Percentiles rank a stretch among this genome's conserved stretches.
Evolutionary conservation across 2,329 filamentous ascomycete genomes (phyloP).

Genomic region (Lizonia empirigonia): DNA sequence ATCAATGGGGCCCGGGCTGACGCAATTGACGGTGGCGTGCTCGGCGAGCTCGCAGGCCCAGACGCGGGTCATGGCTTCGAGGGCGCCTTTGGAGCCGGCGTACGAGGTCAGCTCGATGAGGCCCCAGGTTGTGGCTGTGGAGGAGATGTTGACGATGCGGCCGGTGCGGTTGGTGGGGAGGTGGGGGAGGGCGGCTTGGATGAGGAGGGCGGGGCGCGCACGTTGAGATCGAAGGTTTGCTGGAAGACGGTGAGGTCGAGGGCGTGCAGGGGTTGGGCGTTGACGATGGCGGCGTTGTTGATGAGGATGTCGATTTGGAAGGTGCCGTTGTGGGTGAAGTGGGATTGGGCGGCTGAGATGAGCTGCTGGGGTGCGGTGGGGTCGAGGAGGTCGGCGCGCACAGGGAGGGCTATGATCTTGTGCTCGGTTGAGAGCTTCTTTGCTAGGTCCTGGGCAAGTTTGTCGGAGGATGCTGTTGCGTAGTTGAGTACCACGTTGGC

Average conservation of each 20-base stretch:
- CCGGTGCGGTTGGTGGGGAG: constrained; percentile 69
- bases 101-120: constrained; percentile 64
- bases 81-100: constrained; percentile 66
- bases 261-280: constrained; percentile 22
- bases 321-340: constrained; percentile 56
- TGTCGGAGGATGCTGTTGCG: constrained; percentile 63
- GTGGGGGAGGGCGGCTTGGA: constrained; percentile 70
- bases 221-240: constrained; percentile 23
- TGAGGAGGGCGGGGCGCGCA: constrained; percentile 62
- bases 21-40: constrained; percentile 63
- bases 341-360: constrained; percentile 59
- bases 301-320: constrained; percentile 78
- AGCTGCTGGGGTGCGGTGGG: constrained; percentile 63
- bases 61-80: constrained; percentile 67
- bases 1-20: constrained; percentile 67
- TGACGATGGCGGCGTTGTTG: constrained; percentile 64
- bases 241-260: constrained; percentile 18
- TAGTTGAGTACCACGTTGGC: constrained; percentile 70
- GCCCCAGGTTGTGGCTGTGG: constrained; percentile 60
- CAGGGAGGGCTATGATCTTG: constrained; percentile 61
- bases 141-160: constrained; percentile 64
- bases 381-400: constrained; percentile 72
- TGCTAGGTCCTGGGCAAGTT: constrained; percentile 57
- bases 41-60: constrained; percentile 66
- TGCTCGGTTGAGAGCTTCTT: constrained; percentile 59